Conservation (phyloP, 768 basidiomycete species). For the Calocera cornea region DNA sequence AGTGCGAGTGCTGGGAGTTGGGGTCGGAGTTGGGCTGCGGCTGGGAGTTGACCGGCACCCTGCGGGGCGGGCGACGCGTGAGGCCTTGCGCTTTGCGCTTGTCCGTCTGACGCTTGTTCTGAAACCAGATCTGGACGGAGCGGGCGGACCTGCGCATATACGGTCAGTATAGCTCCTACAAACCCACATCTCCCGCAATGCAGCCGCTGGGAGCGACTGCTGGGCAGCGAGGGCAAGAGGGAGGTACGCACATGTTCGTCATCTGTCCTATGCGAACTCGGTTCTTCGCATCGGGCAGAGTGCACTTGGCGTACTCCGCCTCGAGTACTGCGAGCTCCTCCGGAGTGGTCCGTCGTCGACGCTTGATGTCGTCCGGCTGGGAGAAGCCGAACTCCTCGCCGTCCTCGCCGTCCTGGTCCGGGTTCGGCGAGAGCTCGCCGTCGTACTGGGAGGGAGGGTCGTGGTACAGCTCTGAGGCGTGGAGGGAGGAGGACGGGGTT, state of each 20-base stretch:
- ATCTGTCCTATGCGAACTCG: not conserved
- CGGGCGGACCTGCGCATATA: not conserved
- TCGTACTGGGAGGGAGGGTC: not conserved
- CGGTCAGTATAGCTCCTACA: not conserved
- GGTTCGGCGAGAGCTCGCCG: not conserved
- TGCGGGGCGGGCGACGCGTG: not conserved
- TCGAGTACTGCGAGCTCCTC: not conserved
- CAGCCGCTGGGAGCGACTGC: too few relatives aligned
- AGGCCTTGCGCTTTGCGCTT: slow-evolving; percentile 18
- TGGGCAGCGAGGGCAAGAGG: not conserved
- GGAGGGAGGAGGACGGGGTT: not conserved
- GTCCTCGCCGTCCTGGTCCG: not conserved
- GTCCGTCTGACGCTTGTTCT: slow-evolving; percentile 1
- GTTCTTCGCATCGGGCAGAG: not conserved
- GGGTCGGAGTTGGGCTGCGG: not conserved
- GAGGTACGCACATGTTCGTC: not conserved
- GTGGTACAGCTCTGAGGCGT: not conserved
- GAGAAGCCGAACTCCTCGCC: not conserved
- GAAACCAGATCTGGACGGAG: slow-evolving; percentile 3
- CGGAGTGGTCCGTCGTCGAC: not conserved
- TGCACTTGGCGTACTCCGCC: not conserved
- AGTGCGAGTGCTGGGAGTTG: too few relatives aligned
- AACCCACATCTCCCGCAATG: not conserved
- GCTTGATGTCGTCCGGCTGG: not conserved
- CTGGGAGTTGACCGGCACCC: not conserved